Conservation (phyloP, 225 moss, liverwort and hornwort species). For the Sphagnum tenellum region DNA sequence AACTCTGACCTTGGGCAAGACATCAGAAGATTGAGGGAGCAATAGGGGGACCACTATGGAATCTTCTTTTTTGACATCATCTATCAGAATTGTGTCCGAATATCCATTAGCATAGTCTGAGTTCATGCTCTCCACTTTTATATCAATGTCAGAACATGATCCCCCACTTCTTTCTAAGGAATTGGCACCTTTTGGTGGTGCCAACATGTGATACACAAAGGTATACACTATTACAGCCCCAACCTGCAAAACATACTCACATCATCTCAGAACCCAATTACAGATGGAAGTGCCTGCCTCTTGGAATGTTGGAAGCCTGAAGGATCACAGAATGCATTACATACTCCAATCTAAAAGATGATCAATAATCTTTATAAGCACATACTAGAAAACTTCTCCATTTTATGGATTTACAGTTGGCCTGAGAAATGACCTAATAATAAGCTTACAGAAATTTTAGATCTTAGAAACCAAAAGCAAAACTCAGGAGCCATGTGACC, state of each 20-base stretch:
- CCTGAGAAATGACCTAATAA: background rate
- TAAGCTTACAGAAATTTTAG: too few species aligned
- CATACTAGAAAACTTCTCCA: too few species aligned
- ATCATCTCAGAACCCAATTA: background rate
- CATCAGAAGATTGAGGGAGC: background rate
- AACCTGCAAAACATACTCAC: constrained; percentile 28
- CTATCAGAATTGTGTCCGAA: background rate
- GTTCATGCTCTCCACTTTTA: constrained; percentile 16
- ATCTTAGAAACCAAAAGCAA: too few species aligned
- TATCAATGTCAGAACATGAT: background rate
- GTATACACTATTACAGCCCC: constrained; percentile 91
- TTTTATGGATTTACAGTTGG: background rate
- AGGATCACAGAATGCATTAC: too few species aligned
- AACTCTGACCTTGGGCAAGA: too few species aligned
- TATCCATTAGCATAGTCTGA: background rate
- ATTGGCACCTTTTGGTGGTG: constrained; percentile 30
- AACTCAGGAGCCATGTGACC: too few species aligned
- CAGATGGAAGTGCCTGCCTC: background rate
- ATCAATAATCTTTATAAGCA: background rate
- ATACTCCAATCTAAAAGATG: too few species aligned
- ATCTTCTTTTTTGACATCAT: constrained; percentile 6
- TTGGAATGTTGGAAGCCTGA: too few species aligned
- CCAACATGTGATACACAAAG: constrained; percentile 66
- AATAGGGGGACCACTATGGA: constrained; percentile 19
- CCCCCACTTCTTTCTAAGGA: background rate